phyloP scores from a whole-genome alignment of 306 rosid genomes.

The Medicago lupulina region DNA sequence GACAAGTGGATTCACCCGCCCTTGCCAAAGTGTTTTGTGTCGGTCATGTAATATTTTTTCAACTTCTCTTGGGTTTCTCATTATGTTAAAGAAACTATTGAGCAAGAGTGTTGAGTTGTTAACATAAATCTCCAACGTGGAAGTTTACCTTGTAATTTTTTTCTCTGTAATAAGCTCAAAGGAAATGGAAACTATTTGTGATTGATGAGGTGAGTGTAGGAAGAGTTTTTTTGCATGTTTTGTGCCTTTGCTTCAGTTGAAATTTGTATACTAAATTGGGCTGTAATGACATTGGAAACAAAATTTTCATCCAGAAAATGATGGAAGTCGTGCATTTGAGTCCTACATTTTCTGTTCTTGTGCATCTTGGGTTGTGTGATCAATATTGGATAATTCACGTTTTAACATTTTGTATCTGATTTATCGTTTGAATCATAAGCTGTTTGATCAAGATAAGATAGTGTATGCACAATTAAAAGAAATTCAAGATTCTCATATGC shows the following conservation, averaged over 20 bases:
- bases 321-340: too few relatives aligned
- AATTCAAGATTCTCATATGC: neutral
- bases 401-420: neutral
- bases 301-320: neutral
- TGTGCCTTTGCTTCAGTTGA: neutral
- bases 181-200: slow-evolving; percentile 22
- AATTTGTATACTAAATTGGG: neutral
- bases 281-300: neutral
- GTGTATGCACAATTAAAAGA: neutral
- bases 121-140: slow-evolving; percentile 28
- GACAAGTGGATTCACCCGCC: slow-evolving; percentile 40
- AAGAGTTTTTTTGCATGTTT: neutral
- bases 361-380: neutral
- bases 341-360: neutral
- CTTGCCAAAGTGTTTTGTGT: slow-evolving; percentile 43
- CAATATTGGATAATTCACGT: neutral
- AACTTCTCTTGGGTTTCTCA: slow-evolving; percentile 20
- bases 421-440: neutral
- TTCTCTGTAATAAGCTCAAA: slow-evolving; percentile 16
- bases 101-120: slow-evolving; percentile 43
- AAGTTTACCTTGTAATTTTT: slow-evolving; percentile 37
- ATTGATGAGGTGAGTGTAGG: slow-evolving; percentile 3
- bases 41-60: slow-evolving; percentile 35
- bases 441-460: neutral
- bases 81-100: slow-evolving; percentile 35